A percentile compares a stretch with the other conserved stretches of the same genome.
These are phyloP conservation scores for Yamadazyma trypodendri DNA, from an alignment of 1,139 yeast species.

Conservation along the genomic window DNA sequence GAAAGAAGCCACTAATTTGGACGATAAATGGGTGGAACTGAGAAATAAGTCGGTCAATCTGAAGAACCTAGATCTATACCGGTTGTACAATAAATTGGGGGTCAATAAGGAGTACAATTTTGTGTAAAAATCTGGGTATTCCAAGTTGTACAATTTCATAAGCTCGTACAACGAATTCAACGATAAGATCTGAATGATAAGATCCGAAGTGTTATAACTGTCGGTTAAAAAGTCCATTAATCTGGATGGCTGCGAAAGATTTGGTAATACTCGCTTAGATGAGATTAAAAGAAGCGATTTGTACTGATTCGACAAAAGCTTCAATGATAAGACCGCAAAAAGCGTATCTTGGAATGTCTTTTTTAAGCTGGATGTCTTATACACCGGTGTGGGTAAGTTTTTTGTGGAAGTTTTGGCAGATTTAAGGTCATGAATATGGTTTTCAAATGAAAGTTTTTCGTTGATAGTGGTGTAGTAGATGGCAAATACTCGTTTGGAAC, in stretches of 20 bases:
- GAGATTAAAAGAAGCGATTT: slow-evolving; percentile 66
- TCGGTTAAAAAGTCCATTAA: slow-evolving; percentile 94
- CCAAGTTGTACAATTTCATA: slow-evolving; percentile 80
- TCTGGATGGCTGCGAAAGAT: slow-evolving; percentile 73
- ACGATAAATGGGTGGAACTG: slow-evolving; percentile 84
- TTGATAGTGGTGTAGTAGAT: slow-evolving; percentile 41
- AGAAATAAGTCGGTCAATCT: slow-evolving; percentile 83
- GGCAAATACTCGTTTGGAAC: slow-evolving; percentile 27
- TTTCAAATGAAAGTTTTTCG: slow-evolving; percentile 24
- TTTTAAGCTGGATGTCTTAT: slow-evolving; percentile 58
- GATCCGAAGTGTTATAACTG: slow-evolving; percentile 66
- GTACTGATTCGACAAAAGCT: slow-evolving; percentile 58
- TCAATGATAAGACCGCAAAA: slow-evolving; percentile 52
- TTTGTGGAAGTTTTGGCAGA: slow-evolving; percentile 31
- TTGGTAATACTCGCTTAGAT: slow-evolving; percentile 84
- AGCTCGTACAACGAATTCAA: slow-evolving; percentile 85
- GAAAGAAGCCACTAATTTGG: slow-evolving; percentile 82
- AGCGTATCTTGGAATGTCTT: slow-evolving; percentile 70
- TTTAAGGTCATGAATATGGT: slow-evolving; percentile 29
- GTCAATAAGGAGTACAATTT: slow-evolving; percentile 81
- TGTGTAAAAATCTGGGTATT: slow-evolving; percentile 85
- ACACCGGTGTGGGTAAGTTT: slow-evolving; percentile 54
- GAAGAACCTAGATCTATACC: slow-evolving; percentile 83
- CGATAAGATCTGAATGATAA: slow-evolving; percentile 74
- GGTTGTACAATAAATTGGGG: slow-evolving; percentile 70